Base-by-base conservation (phyloP, 2,329 filamentous ascomycete genomes). In the Aspergillus latus region DNA sequence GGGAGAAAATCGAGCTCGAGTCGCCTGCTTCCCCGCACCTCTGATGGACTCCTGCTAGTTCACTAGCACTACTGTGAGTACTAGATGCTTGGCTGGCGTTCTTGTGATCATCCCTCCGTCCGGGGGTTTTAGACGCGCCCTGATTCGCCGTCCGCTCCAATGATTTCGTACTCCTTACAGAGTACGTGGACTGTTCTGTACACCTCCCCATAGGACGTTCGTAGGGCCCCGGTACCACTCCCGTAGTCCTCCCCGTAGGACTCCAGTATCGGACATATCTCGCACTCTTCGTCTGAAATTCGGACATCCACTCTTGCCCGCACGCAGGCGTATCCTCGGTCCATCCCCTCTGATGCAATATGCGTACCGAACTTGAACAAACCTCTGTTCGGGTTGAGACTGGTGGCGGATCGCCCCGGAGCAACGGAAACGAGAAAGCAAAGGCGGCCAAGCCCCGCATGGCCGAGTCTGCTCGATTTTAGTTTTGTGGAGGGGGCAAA, bases 341-440 rank as follows among this genome's bases (percentile, higher is more conserved):
- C 44, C n/a, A 13, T 34, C 7, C 9, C 3, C 32, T 5, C 11
- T 34, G 43, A 29, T 47, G 44, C 16, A 47, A 47, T 11, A 34
- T 16, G 44, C 28, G 44, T 15, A 47, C 44, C 29, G 7, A 16
- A 9, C 13, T 16, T 47, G 44, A 28, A 21, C 13, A 34, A 29
- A 29, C 10, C 11, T 34, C 29, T 15, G 8, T 2, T 21, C 26
- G 47, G 42, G 11, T n/a, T 42, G 39, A 42, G 39, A 58, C 40
- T 21, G 21, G 40, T 47, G 50, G 52, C 45, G 49, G 52, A 59
- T 60, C 70, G 67, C 66, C 64, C 69, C 69, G 69, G 69, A 66
- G 68, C 63, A 72, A 71, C 68, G 69, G 69, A 72, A 64, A 72
- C 62, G 53, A 54, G 50, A 56, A 56, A 52, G 40, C 56, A 59